Evolutionary conservation across 2,329 filamentous ascomycete species (phyloP), one percentile per base, ranked within the genome.

Genomic region (Didymella lethalis): DNA sequence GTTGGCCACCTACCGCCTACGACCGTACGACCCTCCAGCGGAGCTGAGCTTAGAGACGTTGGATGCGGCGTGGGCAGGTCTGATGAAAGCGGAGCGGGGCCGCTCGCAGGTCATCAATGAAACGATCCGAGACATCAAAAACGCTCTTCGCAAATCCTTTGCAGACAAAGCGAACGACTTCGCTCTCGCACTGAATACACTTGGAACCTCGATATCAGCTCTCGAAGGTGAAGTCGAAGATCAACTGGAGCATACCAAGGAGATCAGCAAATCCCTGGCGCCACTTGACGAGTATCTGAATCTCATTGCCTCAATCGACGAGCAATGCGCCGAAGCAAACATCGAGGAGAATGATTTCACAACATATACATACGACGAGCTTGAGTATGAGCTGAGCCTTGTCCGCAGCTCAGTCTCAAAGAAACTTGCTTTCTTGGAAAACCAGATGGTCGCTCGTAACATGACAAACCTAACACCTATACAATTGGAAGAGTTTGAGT

Each of bases 311-410:
- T 87, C 87, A 11, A 85, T 98, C 47, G 93, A 97, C 72, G 87
- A 88, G 64, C 92, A 97, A 79, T 99, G 95, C 75, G 86, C 89
- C 60, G 94, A 98, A 81, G 95, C 95, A 62, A 98, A 99, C 76
- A 97, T 99, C 64, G 95, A 99, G 78, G 95, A 99, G 73, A 99
- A 99, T 78, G 95, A 99, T 81, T 98, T 95, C 77, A 99, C 95
- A n/a, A 98, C 94, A 8, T 98, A 98, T 79, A 97, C 94, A 10
- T 95, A 98, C 76, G 95, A 99, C 74, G 95, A 99, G 79, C 85
- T 99, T 41, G 88, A 88, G 60, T 99, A 99, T 79, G 95, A 99
- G 79, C 85, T 98, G 58, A 89, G 92, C 16, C 85, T 99, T 29
- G 95, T 98, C 57, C 93, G 93, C 75, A 90, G 91, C 29, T 95